Evolutionary conservation across 192 early-diverging fungal species (phyloP), one percentile per base, ranked within the genome.

Genomic region (Gamsiella multidivaricata): DNA sequence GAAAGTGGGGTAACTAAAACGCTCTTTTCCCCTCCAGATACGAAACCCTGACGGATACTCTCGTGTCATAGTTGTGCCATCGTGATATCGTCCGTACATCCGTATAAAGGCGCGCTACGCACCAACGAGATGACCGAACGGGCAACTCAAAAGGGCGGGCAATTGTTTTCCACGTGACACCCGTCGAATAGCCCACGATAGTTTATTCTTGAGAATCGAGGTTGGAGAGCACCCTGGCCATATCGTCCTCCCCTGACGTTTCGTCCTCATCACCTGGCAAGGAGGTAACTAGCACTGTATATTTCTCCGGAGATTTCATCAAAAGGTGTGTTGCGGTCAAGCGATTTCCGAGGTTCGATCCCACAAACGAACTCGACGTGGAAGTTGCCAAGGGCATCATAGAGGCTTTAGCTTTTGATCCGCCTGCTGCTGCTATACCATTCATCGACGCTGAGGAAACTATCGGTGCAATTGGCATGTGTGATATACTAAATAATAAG

Each of bases 311-410:
- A 29, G 43, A 53, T 32, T 39, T 61, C 45, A 53, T 42, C 7
- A 58, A 26, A 12, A 39, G 29, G 29, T 54, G 34, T 5, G 66
- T 57, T 0, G 65, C 37, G 6, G 59, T 78, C 17, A 18, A 14
- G 11, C 65, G 65, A 50, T 18, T 14, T 26, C 74, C 65, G 7
- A 76, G 29, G 9, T 26, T 22, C 0, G 59, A 76, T 39, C 63
- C 71, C 18, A 43, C 32, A 49, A 25, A 61, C 25, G 58, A 10
- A n/a, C 57, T 46, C 20, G 50, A 61, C 17, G 41, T 41, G 11
- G 47, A 50, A 4, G 33, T 18, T 4, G 31, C 2, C 12, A 46
- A 29, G 20, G 63, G 1, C 25, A 20, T 42, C 31, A 39, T 39
- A 9, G 7, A 5, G 12, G 37, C 37, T 12, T 5, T 5, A 12